Base-by-base conservation (phyloP, 441 rosid species). In the Syzygium syzygioides region DNA sequence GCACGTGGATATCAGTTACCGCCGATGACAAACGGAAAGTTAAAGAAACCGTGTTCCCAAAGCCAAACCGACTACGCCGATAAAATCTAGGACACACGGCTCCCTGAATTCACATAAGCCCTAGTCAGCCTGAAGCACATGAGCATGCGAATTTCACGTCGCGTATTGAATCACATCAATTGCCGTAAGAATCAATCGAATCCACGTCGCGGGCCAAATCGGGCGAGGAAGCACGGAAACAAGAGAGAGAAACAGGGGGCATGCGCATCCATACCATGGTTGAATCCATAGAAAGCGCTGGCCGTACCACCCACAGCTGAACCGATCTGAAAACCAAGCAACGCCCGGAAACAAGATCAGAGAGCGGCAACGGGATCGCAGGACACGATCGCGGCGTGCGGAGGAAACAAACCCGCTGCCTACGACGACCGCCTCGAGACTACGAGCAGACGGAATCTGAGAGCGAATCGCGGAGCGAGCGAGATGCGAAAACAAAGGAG, bases 241-340 rank as follows among this genome's bases (percentile, higher is more conserved):
- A 68, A 26, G 86, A 79, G 37, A 50, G 50, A 86, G 48, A 45
- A 45, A 32, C 17, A 68, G 45, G 52, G 52, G 52, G n/a, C 83
- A 76, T 12, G 26, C 4, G 14, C n/a, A 41, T 37, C 17, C 86
- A 86, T 94, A 97, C 98, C 99, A 88, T 94, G 97, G 90, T 96
- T 97, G 91, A 96, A 96, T 88, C 99, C 99, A 86, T 96, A 95
- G 91, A 97, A 97, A 53, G 98, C 98, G 90, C 98, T 95, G 25
- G 98, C 79, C 12, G 96, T 96, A 62, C 99, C 99, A 83, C 99
- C 98, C 87, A 96, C 96, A 89, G 98, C 98, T 88, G 99, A 95
- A 52, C 99, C 99, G 92, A 96, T 96, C 99, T 97, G 90, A 90
- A 90, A 54, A 88, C 34, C 52, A 34, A 55, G 87, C 86, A 90